phyloP scores from a whole-genome alignment of 768 basidiomycete species.

The Calvatia gigantea region DNA sequence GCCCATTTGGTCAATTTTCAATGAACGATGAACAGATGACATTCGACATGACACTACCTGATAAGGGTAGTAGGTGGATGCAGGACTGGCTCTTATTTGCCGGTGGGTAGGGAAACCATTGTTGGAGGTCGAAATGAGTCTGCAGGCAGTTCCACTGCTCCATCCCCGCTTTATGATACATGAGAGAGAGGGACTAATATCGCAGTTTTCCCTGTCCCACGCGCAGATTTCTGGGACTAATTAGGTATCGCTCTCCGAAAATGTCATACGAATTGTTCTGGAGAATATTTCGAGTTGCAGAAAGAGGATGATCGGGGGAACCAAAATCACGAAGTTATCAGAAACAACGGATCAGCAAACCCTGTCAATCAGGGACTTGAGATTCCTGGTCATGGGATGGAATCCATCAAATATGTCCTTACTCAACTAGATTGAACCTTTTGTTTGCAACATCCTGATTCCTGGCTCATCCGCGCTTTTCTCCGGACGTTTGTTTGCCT shows the following conservation, averaged over 20 bases:
- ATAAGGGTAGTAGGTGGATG: neutral
- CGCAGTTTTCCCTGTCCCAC: no score
- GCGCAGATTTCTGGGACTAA: no score
- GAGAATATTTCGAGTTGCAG: neutral
- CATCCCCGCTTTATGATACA: no score
- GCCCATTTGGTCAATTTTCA: constrained; percentile 2
- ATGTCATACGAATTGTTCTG: neutral
- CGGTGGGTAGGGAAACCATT: neutral
- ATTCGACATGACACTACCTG: constrained; percentile 1
- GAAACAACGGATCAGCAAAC: constrained; percentile 1
- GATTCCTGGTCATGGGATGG: constrained; percentile 6
- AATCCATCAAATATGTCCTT: constrained; percentile 2
- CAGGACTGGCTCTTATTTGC: neutral
- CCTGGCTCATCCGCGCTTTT: constrained; percentile 6
- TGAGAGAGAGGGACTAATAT: no score
- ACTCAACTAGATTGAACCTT: neutral
- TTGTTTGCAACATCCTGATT: neutral
- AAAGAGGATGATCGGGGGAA: constrained; percentile 1
- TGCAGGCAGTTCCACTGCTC: neutral
- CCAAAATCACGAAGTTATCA: neutral
- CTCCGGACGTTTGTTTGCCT: neutral
- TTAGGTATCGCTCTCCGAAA: neutral
- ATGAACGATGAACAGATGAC: constrained; percentile 1
- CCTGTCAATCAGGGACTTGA: constrained; percentile 4
- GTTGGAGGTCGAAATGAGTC: neutral